A percentile compares a stretch with the other conserved stretches of the same genome.
These are phyloP conservation scores for Triticum dicoccoides DNA, from an alignment of 176 grass and related monocot genomes.

Conservation along the genomic window DNA sequence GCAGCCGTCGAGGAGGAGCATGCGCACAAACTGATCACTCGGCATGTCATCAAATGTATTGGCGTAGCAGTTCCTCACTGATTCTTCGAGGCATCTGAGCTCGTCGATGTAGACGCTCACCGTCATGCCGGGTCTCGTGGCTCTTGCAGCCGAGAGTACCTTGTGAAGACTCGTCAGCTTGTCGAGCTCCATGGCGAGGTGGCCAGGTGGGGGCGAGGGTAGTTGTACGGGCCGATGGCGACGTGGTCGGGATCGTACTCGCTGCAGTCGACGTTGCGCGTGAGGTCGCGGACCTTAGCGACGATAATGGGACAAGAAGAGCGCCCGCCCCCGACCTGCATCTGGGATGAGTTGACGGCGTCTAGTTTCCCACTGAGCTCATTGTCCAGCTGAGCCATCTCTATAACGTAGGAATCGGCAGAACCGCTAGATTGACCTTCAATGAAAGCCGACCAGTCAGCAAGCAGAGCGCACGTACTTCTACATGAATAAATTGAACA, in stretches of 20 bases:
- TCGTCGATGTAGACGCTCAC: neutral
- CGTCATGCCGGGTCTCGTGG: no score
- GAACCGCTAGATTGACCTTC: neutral
- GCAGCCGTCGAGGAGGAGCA: constrained; percentile 33
- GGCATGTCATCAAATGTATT: neutral
- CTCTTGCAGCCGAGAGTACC: neutral
- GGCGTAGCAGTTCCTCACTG: neutral
- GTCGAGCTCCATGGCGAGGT: neutral
- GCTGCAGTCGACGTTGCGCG: neutral
- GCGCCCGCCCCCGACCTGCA: neutral
- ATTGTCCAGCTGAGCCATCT: neutral
- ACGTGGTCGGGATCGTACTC: constrained; percentile 6
- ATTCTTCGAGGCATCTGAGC: rapidly evolving
- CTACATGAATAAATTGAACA: neutral
- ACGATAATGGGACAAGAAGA: neutral
- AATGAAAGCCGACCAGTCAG: no score
- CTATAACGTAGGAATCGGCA: neutral
- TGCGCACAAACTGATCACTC: neutral
- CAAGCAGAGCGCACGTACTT: no score
- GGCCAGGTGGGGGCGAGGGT: neutral
- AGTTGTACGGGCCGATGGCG: constrained; percentile 27
- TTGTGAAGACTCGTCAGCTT: neutral
- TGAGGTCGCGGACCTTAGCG: neutral
- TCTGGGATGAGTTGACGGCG: neutral
- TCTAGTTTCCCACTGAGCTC: neutral